A percentile compares a stretch with the other conserved stretches of the same genome.
These are phyloP conservation scores for Monocercomonoides exilis DNA, from an alignment of 78 protist species.

Conservation along the genomic window DNA sequence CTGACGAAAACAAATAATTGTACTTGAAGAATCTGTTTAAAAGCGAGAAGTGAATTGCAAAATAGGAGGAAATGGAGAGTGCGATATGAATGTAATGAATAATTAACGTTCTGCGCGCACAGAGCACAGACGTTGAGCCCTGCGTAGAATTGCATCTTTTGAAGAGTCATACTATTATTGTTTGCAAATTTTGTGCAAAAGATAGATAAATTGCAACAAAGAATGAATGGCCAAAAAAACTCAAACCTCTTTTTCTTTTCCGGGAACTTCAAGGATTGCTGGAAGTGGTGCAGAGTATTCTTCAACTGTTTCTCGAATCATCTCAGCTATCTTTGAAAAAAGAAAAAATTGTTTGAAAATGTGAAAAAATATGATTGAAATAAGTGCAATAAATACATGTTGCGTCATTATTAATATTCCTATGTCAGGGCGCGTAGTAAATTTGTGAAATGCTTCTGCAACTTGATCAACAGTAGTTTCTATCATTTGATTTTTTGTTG, in stretches of 20 bases:
- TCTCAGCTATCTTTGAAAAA: not conserved
- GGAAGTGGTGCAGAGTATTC: not conserved
- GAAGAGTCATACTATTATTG: not conserved
- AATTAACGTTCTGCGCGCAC: no score
- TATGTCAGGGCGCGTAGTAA: not conserved
- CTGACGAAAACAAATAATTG: no score
- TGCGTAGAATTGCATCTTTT: not conserved
- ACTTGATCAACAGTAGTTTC: not conserved
- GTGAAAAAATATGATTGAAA: not conserved
- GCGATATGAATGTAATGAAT: no score
- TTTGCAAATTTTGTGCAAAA: no score
- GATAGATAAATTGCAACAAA: not conserved
- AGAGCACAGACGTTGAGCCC: not conserved
- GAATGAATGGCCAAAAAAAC: not conserved
- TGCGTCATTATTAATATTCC: not conserved
- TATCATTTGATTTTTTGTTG: no score
- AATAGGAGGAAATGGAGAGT: no score
- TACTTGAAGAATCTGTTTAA: no score
- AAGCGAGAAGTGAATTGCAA: no score
- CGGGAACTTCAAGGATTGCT: not conserved
- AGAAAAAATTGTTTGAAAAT: not conserved
- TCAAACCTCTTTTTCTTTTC: not conserved
- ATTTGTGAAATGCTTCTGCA: not conserved
- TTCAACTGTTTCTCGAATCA: not conserved
- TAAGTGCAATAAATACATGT: not conserved